phyloP scores from a whole-genome alignment of 208 protist genomes.

The Angomonas deanei region DNA sequence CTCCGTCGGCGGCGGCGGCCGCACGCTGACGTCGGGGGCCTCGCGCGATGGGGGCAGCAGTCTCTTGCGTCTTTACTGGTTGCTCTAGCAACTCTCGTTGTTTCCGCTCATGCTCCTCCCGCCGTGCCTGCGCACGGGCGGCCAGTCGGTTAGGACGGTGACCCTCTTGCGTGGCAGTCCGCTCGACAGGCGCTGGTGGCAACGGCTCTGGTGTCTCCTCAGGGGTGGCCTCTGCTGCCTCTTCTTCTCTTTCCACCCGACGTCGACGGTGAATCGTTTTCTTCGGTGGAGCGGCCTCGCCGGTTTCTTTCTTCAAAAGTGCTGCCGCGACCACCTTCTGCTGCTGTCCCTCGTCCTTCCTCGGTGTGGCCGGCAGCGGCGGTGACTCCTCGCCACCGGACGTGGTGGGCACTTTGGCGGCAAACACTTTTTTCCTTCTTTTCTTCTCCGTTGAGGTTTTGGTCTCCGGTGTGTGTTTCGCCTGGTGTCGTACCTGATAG shows the following conservation, averaged over 20 bases:
- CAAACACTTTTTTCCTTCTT: conserved; percentile 9
- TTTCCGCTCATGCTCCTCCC: conserved; percentile 7
- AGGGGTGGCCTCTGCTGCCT: background rate
- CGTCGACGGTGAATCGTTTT: conserved; percentile 4
- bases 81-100: background rate
- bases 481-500: conserved; percentile 28
- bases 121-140: background rate
- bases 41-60: background rate
- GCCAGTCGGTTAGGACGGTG: background rate
- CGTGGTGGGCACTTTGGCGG: background rate
- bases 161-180: background rate
- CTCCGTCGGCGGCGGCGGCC: background rate
- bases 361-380: conserved; percentile 6
- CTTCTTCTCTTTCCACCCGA: background rate
- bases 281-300: conserved; percentile 1
- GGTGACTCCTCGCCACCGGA: background rate
- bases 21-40: too few species aligned
- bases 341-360: background rate
- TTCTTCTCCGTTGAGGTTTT: conserved; percentile 18
- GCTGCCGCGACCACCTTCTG: background rate
- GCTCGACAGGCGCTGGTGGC: background rate
- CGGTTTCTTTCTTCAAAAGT: conserved; percentile 4
- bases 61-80: conserved; percentile 1
- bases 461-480: conserved; percentile 10
- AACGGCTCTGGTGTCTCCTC: background rate